These are phyloP conservation scores for Agastache rugosa DNA, from an alignment of 257 asterid species.

Conservation along the genomic window DNA sequence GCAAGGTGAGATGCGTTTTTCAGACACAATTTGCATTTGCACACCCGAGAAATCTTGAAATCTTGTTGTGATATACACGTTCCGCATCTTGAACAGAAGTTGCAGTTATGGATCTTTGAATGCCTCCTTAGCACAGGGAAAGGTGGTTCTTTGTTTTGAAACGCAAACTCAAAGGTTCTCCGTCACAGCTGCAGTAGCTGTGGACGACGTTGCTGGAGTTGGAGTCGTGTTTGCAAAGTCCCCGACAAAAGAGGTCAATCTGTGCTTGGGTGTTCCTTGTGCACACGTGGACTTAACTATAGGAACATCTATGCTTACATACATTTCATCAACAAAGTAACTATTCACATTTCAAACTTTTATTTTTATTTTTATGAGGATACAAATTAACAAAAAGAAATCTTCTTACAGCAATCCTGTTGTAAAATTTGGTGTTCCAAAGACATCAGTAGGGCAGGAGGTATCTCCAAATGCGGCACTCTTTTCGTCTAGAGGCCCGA, in stretches of 20 bases:
- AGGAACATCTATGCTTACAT: slow-evolving; percentile 45
- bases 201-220: slow-evolving; percentile 38
- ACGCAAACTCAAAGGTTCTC: slow-evolving; percentile 38
- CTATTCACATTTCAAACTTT: neutral
- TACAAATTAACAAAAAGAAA: too few species aligned
- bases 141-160: slow-evolving; percentile 48
- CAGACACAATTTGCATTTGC: neutral
- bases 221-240: slow-evolving; percentile 41
- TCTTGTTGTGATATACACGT: neutral
- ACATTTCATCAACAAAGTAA: slow-evolving; percentile 43
- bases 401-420: slow-evolving; percentile 45
- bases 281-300: slow-evolving; percentile 47
- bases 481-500: slow-evolving; percentile 55
- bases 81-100: slow-evolving; percentile 33
- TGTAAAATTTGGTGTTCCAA: slow-evolving; percentile 42
- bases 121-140: slow-evolving; percentile 43
- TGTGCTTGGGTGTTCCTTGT: slow-evolving; percentile 47
- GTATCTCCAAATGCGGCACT: slow-evolving; percentile 45
- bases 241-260: slow-evolving; percentile 42
- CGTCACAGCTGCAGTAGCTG: slow-evolving; percentile 35
- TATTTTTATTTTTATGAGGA: too few species aligned
- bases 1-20: slow-evolving; percentile 35
- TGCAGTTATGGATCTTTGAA: slow-evolving; percentile 40
- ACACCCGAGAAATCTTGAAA: neutral
- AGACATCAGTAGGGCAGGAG: slow-evolving; percentile 44